Evolutionary conservation across 1,284 basidiomycete species (phyloP).

Genomic region (Microbotryum intermedium): DNA sequence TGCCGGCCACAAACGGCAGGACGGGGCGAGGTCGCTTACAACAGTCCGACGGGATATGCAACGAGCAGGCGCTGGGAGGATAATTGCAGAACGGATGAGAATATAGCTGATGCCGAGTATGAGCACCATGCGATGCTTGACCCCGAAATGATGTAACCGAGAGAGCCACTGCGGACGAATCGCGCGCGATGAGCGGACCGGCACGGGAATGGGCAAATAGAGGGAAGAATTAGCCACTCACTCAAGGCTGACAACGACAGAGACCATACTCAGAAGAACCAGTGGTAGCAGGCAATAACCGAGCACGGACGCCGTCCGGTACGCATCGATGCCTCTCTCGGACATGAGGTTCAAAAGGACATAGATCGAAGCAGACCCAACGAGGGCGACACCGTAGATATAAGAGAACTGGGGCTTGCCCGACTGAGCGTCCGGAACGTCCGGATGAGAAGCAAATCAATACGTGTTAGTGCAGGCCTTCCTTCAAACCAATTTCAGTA

Average conservation of each 20-base stretch:
- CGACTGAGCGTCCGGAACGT: constrained; percentile 50
- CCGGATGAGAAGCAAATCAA: not conserved
- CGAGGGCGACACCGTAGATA: constrained; percentile 93
- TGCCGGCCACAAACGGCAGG: not conserved
- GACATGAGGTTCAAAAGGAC: constrained; percentile 96
- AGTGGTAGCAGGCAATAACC: constrained; percentile 96
- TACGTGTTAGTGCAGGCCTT: too few relatives aligned
- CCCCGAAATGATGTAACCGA: constrained; percentile 73
- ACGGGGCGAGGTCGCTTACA: constrained; percentile 47
- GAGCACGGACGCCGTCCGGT: constrained; percentile 88
- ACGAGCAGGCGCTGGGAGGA: constrained; percentile 84
- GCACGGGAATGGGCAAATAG: not conserved
- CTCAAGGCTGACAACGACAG: constrained; percentile 82
- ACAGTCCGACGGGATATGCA: constrained; percentile 81
- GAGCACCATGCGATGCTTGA: constrained; percentile 90
- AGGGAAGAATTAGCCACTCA: constrained; percentile 45
- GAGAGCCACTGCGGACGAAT: constrained; percentile 50
- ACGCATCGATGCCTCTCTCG: constrained; percentile 88
- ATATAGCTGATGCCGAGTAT: constrained; percentile 85
- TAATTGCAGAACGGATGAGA: constrained; percentile 86
- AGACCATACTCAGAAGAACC: constrained; percentile 87
- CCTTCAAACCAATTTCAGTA: too few relatives aligned
- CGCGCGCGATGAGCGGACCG: not conserved
- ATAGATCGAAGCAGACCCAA: constrained; percentile 92
- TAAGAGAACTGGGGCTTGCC: constrained; percentile 99